Evolutionary conservation across 2,329 filamentous ascomycete genomes (phyloP), one percentile per base, ranked within the genome.

Genomic region (Ceratocystiopsis brevicomis): DNA sequence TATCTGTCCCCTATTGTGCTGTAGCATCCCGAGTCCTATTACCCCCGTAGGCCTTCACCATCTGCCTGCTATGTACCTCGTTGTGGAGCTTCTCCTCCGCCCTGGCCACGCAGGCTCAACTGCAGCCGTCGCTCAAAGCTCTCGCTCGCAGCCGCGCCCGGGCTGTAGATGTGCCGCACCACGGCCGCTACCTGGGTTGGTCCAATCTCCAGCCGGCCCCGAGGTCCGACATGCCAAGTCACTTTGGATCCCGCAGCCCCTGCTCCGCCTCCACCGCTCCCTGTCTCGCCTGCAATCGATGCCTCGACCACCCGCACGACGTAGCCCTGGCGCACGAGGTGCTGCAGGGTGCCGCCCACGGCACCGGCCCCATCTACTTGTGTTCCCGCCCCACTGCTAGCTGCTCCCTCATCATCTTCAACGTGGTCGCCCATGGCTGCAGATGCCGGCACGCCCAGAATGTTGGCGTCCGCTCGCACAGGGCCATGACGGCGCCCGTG

Each of bases 181-280:
- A 95, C 60, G 0, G 75, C 76, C 16, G 76, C 73, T 13, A 90
- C 80, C 1, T 81, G 83, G 41, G 76, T 69, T n/a, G 77, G 67
- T 0, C 81, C 83, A 34, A 96, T 73, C 59, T 96, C 90, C 9
- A 87, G 68, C 59, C 81, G 90, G 6, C 82, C 88, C 18, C 90
- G 71, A 6, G 85, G 80, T 0, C 90, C 90, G 14, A 95, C 73
- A 44, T 81, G 73, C 70, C 84, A 98, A 40, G 83, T 86, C 9
- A 85, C 68, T 3, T 73, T 44, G 18, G 38, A n/a, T 6, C 40
- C 39, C 11, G 38, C 32, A 5, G 38, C 19, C 4, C 19, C 21
- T 4, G 39, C 41, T 18, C 37, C 38, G 1, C 14, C 18, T 5
- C 42, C 40, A 18, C 38, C 32, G 3, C 35, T 34, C 39, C 43